Conservation (phyloP, 202 grass and related monocot species). For the Cymbopogon flexuosus region DNA sequence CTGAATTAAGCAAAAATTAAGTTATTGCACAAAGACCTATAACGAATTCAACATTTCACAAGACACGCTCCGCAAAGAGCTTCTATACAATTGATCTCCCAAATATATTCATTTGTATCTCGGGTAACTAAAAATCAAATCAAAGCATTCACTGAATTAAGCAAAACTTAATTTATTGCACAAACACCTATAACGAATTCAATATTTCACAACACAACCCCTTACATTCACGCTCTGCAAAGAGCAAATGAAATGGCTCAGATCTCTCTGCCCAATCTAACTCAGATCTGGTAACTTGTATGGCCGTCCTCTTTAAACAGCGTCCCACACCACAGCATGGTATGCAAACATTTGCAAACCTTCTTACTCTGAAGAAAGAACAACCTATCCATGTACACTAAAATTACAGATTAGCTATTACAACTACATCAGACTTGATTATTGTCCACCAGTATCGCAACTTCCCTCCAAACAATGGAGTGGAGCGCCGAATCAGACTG, state of each 20-base stretch:
- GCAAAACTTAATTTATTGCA: conserved; percentile 33
- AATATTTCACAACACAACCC: conserved; percentile 26
- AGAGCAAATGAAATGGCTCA: conserved; percentile 29
- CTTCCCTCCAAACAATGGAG: neutral
- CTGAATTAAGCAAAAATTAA: conserved; percentile 20
- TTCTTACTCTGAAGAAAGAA: conserved; percentile 23
- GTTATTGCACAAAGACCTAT: conserved; percentile 27
- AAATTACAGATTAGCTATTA: conserved; percentile 37
- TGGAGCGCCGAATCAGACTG: neutral
- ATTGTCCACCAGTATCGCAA: neutral
- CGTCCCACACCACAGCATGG: neutral
- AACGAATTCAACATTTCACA: conserved; percentile 33
- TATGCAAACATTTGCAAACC: conserved; percentile 25
- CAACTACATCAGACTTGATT: conserved; percentile 10
- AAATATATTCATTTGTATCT: neutral
- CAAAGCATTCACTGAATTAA: neutral
- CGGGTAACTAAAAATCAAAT: neutral
- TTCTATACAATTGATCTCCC: neutral
- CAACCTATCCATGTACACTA: conserved; percentile 54
- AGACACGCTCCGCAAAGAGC: conserved; percentile 31
- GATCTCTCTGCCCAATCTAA: conserved; percentile 16
- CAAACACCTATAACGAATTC: conserved; percentile 26
- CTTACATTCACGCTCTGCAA: conserved; percentile 33
- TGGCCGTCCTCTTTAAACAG: conserved; percentile 19
- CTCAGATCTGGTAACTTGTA: conserved; percentile 28